These are phyloP conservation scores for Corymbia citriodora DNA, from an alignment of 441 rosid genomes.

Conservation along the genomic window DNA sequence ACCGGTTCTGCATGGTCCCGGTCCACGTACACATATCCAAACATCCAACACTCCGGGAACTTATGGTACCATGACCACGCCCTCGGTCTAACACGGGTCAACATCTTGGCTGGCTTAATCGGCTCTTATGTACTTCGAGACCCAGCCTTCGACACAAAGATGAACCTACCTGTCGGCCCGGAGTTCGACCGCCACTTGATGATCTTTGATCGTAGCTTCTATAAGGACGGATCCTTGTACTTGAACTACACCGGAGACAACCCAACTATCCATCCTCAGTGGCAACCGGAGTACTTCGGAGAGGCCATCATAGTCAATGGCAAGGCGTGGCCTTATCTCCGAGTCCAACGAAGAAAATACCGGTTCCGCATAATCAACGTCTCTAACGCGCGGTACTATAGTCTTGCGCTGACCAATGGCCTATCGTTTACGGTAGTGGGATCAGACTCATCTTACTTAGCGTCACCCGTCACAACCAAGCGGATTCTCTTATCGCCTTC, in stretches of 20 bases:
- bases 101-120: conserved; percentile 70
- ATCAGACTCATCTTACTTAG: background rate
- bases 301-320: background rate
- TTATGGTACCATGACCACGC: conserved; percentile 98
- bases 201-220: conserved; percentile 74
- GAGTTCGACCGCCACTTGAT: conserved; percentile 61
- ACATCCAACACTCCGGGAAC: conserved; percentile 78
- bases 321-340: background rate
- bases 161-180: conserved; percentile 44
- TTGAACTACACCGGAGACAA: conserved; percentile 3
- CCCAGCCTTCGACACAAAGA: conserved; percentile 42
- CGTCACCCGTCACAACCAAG: background rate
- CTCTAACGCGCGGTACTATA: background rate
- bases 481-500: background rate
- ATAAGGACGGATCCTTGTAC: conserved; percentile 56
- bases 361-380: background rate
- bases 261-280: background rate
- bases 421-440: background rate
- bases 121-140: conserved; percentile 73
- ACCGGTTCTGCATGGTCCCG: conserved; percentile 72
- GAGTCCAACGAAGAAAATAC: background rate
- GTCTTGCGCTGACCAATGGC: background rate
- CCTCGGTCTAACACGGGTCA: conserved; percentile 83
- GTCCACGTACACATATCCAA: conserved; percentile 44
- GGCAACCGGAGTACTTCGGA: background rate